Evolutionary conservation across 169 alveolate genomes (phyloP).

Genomic region (Plasmodium coatneyi): DNA sequence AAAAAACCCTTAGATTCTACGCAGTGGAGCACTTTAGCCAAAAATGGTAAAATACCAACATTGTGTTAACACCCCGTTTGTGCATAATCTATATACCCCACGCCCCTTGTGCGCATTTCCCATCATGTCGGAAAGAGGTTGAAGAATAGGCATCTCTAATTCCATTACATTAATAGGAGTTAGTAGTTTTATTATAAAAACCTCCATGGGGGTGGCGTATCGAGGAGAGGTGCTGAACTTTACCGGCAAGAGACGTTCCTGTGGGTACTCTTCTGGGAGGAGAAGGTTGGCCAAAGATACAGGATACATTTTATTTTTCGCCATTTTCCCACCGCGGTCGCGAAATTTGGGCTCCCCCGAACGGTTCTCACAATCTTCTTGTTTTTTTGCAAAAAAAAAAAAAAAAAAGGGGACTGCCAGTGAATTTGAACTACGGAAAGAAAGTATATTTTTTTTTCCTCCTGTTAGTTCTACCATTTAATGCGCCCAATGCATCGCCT

Average conservation of each 20-base stretch:
- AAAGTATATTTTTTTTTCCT: neutral
- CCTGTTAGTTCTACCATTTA: neutral
- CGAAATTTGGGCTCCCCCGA: neutral
- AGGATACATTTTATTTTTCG: neutral
- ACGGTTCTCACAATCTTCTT: neutral
- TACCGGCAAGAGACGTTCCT: neutral
- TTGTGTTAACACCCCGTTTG: too few species aligned
- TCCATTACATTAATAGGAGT: neutral
- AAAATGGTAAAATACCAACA: neutral
- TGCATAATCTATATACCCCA: neutral
- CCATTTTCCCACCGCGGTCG: neutral
- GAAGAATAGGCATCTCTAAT: neutral
- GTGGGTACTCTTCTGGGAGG: neutral
- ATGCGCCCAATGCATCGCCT: neutral
- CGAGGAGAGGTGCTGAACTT: neutral
- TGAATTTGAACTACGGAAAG: neutral
- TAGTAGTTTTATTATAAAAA: too few species aligned
- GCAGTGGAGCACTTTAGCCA: neutral
- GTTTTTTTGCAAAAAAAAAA: neutral
- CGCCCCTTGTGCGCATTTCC: neutral
- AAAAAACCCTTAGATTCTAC: neutral
- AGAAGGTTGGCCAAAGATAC: neutral
- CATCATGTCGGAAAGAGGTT: neutral
- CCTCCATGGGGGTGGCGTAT: neutral
- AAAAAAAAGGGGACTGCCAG: neutral